Base-by-base conservation (phyloP, 805 yeast species). In the Cyberlindnera amylophila region DNA sequence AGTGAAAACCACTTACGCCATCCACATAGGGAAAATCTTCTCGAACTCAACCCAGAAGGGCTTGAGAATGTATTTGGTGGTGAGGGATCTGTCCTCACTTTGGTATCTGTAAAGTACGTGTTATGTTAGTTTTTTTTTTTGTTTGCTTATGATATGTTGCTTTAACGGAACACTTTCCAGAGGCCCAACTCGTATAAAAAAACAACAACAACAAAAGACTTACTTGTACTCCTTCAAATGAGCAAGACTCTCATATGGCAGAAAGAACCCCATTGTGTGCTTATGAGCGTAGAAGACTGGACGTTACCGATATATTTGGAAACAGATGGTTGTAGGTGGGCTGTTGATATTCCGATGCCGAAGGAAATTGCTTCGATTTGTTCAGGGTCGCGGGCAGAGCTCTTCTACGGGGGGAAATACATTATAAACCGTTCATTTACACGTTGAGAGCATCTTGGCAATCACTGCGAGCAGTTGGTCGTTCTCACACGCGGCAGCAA, bases 401-500 rank as follows among this genome's bases (percentile, higher is more conserved):
- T n/a, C n/a, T n/a, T n/a, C n/a, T n/a, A n/a, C n/a, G n/a, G n/a
- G n/a, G n/a, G n/a, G n/a, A n/a, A n/a, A n/a, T 23, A 8, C 10
- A 23, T 7, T 23, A 11, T 8, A 23, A 23, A 7, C 7, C 27
- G 10, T 23, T 32, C 36, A 74, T 41, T 65, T 66, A 57, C 99
- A 93, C 4, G 93, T 83, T 29, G 85, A 74, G 44, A 93, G 72
- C 99, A 93, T 93, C 49, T 84, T 88, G 52, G 89, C 84, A 30
- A 93, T 85, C n/a, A 93, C 99, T 24, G 81, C 75, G 31, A 90
- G 67, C 33, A 93, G 69, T 67, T 93, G 99, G 44, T 86, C 96
- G 57, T 93, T 93, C 58, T 93, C 99, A 63, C 98, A 90, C 0
- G 99, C 99, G 21, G 99, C 99, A 26, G 96, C 95, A 0, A 93